Percentiles rank a stretch among this genome's conserved stretches.
phyloP scores from a whole-genome alignment of 2,329 filamentous ascomycete species.

The Cordyceps tenuipes region DNA sequence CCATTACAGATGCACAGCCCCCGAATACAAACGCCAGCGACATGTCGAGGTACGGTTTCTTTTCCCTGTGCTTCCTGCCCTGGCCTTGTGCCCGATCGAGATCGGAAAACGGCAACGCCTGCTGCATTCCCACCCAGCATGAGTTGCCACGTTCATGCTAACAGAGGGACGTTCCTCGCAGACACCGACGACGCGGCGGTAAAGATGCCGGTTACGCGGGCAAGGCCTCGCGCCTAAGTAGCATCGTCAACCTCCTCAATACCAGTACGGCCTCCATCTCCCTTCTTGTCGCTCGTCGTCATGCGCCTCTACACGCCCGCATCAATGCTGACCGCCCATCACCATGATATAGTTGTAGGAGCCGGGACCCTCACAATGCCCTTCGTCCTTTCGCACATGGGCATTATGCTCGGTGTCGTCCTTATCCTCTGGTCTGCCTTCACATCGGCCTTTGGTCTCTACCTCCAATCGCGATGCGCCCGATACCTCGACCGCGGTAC shows the following conservation, averaged over 20 bases:
- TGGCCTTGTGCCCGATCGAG: neutral
- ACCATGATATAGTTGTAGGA: slow-evolving; percentile 62
- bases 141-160: slow-evolving; percentile 7
- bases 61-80: neutral
- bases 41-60: slow-evolving; percentile 38
- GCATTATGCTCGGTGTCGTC: slow-evolving; percentile 73
- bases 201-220: slow-evolving; percentile 62
- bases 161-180: slow-evolving; percentile 19
- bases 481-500: slow-evolving; percentile 84
- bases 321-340: slow-evolving; percentile 15
- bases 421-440: slow-evolving; percentile 88
- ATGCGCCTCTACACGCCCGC: neutral
- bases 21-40: slow-evolving; percentile 32
- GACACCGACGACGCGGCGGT: slow-evolving; percentile 53
- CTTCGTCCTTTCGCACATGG: slow-evolving; percentile 92
- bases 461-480: slow-evolving; percentile 87
- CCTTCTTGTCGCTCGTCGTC: neutral
- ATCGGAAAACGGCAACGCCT: neutral
- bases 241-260: slow-evolving; percentile 90
- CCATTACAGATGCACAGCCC: slow-evolving; percentile 41
- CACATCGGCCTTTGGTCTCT: slow-evolving; percentile 85
- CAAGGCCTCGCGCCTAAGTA: slow-evolving; percentile 80
- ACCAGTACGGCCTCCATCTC: slow-evolving; percentile 56
- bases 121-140: neutral
- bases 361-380: slow-evolving; percentile 93